Evolutionary conservation across 805 yeast species (phyloP), one percentile per base, ranked within the genome.

Genomic region (Yarrowia sp.): DNA sequence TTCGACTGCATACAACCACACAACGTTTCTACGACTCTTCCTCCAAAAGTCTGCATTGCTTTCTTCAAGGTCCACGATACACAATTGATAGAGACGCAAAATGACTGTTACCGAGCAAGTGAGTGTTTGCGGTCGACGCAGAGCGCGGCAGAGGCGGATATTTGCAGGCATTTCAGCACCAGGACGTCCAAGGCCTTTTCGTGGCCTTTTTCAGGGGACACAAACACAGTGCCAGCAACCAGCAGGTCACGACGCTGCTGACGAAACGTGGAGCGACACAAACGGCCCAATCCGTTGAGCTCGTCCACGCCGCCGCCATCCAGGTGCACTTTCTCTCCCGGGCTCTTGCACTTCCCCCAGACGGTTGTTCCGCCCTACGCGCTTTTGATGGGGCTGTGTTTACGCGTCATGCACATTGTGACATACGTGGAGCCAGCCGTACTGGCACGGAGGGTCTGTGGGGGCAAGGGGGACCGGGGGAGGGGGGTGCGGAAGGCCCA

Each of bases 51-150:
- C 29, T 47, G 56, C 56, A 47, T 47, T 47, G 56, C 58, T 51
- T 31, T 51, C 58, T 51, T 35, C 58, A 35, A 33, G 42, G 58
- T 51, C 58, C 36, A 51, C 58, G 42, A 51, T 24, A 33, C 41
- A 22, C 58, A 51, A 35, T 51, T 35, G 58, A 51, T 51, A 35
- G 58, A 51, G 58, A 51, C 58, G 42, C 29, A 51, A 51, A 51
- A 51, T 51, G 58, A 35, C 58, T 51, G 42, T 51, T 51, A 51
- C 58, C 42, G 58, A 51, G 58, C 58, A 51, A 51, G 58, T 51
- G 58, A 51, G 58, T 51, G 31, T 24, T 24, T 12, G 12, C n/a
- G 14, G 10, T n/a, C 25, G 18, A 4, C 25, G 42, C 42, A 7
- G 42, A 27, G 29, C 29, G 36, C 36, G n/a, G 18, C 16, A 14